Evolutionary conservation across 192 early-diverging fungal genomes (phyloP).

Genomic region (Gaertneriomyces sp.): DNA sequence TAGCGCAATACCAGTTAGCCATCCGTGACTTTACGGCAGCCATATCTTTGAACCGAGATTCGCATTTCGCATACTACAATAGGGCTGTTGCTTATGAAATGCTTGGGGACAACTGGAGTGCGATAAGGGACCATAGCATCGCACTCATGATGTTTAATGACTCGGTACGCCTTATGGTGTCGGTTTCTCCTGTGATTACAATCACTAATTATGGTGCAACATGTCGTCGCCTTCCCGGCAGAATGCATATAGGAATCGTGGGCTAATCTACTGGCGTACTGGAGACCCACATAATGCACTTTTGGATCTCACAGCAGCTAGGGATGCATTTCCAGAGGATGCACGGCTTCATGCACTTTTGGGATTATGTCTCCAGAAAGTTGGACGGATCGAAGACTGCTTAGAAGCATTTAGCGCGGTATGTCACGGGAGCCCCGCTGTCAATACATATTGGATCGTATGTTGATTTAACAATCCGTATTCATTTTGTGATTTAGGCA

Average conservation of each 20-base stretch:
- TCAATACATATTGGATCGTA: too few species aligned
- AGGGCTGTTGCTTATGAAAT: constrained; percentile 51
- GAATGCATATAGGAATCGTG: constrained; percentile 56
- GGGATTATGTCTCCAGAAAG: constrained; percentile 49
- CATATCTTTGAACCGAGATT: constrained; percentile 41
- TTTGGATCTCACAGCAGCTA: constrained; percentile 49
- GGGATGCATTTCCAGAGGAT: constrained; percentile 53
- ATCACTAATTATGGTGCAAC: background rate
- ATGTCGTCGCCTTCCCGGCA: constrained; percentile 4
- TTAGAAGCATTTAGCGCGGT: constrained; percentile 44
- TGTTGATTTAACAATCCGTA: background rate
- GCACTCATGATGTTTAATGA: constrained; percentile 45
- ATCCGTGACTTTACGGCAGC: constrained; percentile 50
- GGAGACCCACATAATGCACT: constrained; percentile 53
- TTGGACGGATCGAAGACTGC: constrained; percentile 44
- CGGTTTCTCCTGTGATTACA: background rate
- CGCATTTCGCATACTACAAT: constrained; percentile 54
- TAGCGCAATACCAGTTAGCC: constrained; percentile 37
- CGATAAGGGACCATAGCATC: constrained; percentile 57
- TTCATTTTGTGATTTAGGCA: constrained; percentile 27
- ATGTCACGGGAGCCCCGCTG: background rate
- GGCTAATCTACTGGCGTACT: constrained; percentile 54
- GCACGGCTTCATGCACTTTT: constrained; percentile 42
- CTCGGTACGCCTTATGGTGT: constrained; percentile 30
- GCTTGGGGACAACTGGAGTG: constrained; percentile 41